Evolutionary conservation across 768 basidiomycete species (phyloP).

Genomic region (Lactarius akahatsu): DNA sequence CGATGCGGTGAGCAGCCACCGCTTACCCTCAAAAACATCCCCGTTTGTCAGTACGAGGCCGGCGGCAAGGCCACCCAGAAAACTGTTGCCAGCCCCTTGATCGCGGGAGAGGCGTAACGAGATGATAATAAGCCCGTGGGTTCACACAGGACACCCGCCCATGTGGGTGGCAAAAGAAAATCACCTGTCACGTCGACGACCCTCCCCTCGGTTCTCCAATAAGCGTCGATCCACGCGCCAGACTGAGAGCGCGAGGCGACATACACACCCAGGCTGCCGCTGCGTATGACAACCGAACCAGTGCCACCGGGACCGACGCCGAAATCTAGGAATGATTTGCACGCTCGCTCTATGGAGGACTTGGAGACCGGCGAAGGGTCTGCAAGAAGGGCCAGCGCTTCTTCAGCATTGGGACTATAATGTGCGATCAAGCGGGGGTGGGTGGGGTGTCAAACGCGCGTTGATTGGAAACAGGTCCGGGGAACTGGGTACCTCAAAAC

Average conservation of each 20-base stretch:
- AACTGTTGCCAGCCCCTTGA: conserved; percentile 86
- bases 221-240: conserved; percentile 70
- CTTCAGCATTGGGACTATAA: conserved; percentile 78
- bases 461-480: conserved; percentile 5
- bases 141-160: conserved; percentile 16
- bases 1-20: background rate
- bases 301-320: conserved; percentile 50
- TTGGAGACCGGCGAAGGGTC: conserved; percentile 49
- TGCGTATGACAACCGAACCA: conserved; percentile 71
- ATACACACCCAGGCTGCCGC: conserved; percentile 72
- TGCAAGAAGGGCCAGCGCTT: conserved; percentile 69
- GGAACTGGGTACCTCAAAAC: conserved; percentile 59
- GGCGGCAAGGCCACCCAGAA: conserved; percentile 81
- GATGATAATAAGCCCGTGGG: conserved; percentile 16
- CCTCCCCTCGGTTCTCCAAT: conserved; percentile 55
- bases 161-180: conserved; percentile 16
- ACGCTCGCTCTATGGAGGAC: conserved; percentile 63
- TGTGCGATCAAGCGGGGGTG: background rate
- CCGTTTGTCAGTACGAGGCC: conserved; percentile 57
- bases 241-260: conserved; percentile 45
- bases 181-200: conserved; percentile 83
- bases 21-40: conserved; percentile 66
- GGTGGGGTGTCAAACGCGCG: background rate
- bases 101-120: conserved; percentile 12
- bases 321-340: conserved; percentile 56